Base-by-base conservation (phyloP, 1,139 yeast genomes). In the Magnusiomyces tetraspermus region DNA sequence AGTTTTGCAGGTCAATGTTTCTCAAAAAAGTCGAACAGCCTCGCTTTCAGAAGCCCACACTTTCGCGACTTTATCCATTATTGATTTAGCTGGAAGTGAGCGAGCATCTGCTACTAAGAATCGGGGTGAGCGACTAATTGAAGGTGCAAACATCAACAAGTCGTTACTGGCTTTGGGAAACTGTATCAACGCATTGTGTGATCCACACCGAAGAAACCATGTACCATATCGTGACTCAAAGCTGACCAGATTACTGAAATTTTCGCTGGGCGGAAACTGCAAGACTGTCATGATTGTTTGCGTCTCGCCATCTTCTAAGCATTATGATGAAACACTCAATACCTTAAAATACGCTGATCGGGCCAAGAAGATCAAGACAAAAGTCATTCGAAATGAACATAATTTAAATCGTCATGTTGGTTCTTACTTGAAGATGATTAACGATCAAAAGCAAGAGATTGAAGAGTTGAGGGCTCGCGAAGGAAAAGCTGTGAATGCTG, bases 201-300 rank as follows among this genome's bases (percentile, higher is more conserved):
- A 83, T 62, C 80, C 82, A 1, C 71, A 82, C 55, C 71, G 80
- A 55, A 70, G 79, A 51, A 76, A 80, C 56, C 97, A 90, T 69
- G 79, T 92, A 13, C 97, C 97, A 0, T 90, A 86, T 67, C 71
- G 97, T 59, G 95, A 90, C 66, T 87, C 96, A 4, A 89, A 89
- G 62, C 73, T 90, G 51, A 90, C 97, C 0, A 71, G 97, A 59
- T 71, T 90, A 51, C 75, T 90, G 53, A 88, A 89, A 64, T 88
- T 86, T 64, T 88, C 96, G 0, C 72, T 90, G n/a, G 96, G 96
- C 3, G 97, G 97, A 0, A 87, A 88, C 64, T 89, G 97, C 69
- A 85, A 86, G 66, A 90, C 97, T 0, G 92, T 88, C 3, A 90
- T 90, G 97, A 87, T 90, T 60, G 97, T 89, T 0, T 90, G 97